phyloP scores from a whole-genome alignment of 148 eudicot species.

The Drosera capensis region DNA sequence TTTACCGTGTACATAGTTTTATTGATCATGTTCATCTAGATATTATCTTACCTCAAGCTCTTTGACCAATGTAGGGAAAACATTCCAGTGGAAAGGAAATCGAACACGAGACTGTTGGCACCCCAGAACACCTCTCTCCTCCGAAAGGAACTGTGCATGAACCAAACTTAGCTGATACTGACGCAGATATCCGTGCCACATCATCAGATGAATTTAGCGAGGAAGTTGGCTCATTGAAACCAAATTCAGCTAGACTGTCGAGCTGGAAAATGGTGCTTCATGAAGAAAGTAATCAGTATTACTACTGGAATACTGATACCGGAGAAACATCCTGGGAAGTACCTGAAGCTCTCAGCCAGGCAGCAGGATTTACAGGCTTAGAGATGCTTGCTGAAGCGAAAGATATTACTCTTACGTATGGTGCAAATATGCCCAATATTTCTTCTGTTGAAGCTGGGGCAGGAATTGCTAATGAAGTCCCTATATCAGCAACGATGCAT shows the following conservation, averaged over 20 bases:
- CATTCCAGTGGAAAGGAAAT: conserved; percentile 2
- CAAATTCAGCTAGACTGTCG: conserved; percentile 19
- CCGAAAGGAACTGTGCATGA: conserved; percentile 14
- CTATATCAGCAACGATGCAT: conserved; percentile 8
- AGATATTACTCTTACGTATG: conserved; percentile 12
- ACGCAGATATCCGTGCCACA: conserved; percentile 9
- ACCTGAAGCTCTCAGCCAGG: conserved; percentile 49
- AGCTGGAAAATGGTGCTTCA: conserved; percentile 88
- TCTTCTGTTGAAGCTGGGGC: conserved; percentile 9
- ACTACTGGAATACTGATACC: conserved; percentile 77
- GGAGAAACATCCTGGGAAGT: conserved; percentile 96
- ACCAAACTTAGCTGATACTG: conserved; percentile 10
- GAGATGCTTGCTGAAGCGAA: conserved; percentile 20
- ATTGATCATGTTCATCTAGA: too few species aligned
- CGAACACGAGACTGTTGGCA: neutral
- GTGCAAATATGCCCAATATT: conserved; percentile 8
- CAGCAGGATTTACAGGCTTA: conserved; percentile 17
- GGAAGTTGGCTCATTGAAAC: conserved; percentile 19
- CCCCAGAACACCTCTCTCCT: conserved; percentile 13
- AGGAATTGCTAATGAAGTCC: conserved; percentile 18
- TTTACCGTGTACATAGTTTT: too few species aligned
- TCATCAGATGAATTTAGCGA: conserved; percentile 10
- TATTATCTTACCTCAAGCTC: neutral
- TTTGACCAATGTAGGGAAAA: neutral
- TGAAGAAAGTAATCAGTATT: conserved; percentile 80